A percentile compares a stretch with the other conserved stretches of the same genome.
Conservation (phyloP, 331 rosid genomes). For the Stylosanthes scabra region DNA sequence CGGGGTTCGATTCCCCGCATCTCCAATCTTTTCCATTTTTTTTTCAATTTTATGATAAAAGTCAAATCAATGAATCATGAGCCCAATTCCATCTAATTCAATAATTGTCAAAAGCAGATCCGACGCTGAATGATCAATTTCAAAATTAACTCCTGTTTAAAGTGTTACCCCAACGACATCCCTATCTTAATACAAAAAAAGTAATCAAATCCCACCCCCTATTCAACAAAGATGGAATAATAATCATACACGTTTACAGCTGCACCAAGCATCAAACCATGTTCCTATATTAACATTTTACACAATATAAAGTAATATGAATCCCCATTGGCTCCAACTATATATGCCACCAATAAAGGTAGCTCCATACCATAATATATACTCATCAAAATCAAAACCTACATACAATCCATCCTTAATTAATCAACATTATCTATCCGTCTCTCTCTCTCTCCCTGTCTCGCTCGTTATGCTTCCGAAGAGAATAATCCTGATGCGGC, state of each 20-base stretch:
- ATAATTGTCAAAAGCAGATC: not conserved
- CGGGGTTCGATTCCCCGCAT: slow-evolving; percentile 97
- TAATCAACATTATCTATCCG: no score
- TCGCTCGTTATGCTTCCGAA: slow-evolving; percentile 54
- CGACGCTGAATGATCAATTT: not conserved
- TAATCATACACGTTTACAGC: not conserved
- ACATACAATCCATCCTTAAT: no score
- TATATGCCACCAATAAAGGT: no score
- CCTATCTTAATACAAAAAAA: not conserved
- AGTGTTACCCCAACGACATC: not conserved
- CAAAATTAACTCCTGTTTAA: not conserved
- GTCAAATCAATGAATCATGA: no score
- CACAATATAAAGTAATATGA: not conserved
- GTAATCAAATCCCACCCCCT: not conserved
- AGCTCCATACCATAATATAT: no score
- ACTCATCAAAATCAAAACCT: no score
- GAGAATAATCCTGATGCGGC: slow-evolving; percentile 85
- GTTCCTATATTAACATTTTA: not conserved
- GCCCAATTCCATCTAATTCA: not conserved
- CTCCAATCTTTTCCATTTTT: slow-evolving; percentile 44
- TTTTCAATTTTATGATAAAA: no score
- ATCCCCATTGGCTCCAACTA: not conserved
- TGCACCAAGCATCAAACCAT: not conserved
- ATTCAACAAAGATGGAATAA: not conserved
- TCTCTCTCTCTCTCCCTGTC: no score